phyloP scores from a whole-genome alignment of 1,139 yeast species.

The Martiniozyma asiatica region DNA sequence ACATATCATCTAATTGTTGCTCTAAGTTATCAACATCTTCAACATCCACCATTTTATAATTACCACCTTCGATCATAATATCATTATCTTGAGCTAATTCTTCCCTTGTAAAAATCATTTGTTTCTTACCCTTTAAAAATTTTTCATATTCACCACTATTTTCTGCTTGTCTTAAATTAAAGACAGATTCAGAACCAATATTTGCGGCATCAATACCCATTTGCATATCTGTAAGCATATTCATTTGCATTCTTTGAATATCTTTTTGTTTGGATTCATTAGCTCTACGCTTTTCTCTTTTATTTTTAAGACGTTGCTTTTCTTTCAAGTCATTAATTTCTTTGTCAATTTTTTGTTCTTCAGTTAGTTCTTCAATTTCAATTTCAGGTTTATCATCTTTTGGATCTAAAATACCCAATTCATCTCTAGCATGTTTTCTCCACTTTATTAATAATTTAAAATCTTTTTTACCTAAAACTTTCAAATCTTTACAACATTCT shows the following conservation, averaged over 20 bases:
- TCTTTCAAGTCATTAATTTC: constrained; percentile 69
- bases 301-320: constrained; percentile 54
- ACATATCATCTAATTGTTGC: constrained; percentile 74
- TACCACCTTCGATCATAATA: constrained; percentile 28
- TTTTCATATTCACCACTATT: constrained; percentile 71
- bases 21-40: constrained; percentile 65
- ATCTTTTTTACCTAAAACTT: constrained; percentile 88
- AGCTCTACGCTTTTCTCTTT: constrained; percentile 69
- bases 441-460: constrained; percentile 75
- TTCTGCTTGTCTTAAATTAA: constrained; percentile 72
- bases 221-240: constrained; percentile 86
- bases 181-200: constrained; percentile 67
- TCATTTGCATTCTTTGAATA: constrained; percentile 86
- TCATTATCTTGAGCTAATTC: constrained; percentile 27
- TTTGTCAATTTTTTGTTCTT: constrained; percentile 80
- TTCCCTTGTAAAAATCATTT: constrained; percentile 56
- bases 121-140: constrained; percentile 69
- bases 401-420: constrained; percentile 54
- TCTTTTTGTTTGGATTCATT: constrained; percentile 85
- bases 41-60: constrained; percentile 33
- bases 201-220: constrained; percentile 91
- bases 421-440: constrained; percentile 76
- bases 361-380: constrained; percentile 64
- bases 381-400: constrained; percentile 43
- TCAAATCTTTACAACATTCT: constrained; percentile 80